phyloP scores from a whole-genome alignment of 768 basidiomycete genomes.

The Pleurotus tuber-regium region DNA sequence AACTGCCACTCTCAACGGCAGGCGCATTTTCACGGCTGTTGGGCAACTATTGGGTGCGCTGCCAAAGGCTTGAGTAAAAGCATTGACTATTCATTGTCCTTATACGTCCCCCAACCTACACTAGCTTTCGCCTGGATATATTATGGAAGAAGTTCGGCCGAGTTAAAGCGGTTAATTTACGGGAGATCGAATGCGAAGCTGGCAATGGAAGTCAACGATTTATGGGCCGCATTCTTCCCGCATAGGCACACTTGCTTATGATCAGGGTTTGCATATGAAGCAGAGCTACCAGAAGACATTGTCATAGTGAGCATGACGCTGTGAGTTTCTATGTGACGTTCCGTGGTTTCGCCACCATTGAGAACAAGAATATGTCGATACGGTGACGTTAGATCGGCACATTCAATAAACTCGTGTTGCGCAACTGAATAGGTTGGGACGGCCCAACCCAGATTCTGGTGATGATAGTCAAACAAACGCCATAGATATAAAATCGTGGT shows the following conservation, averaged over 20 bases:
- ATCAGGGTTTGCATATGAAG: neutral
- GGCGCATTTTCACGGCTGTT: neutral
- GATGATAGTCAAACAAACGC: no score
- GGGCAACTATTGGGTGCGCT: neutral
- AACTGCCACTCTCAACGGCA: neutral
- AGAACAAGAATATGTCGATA: no score
- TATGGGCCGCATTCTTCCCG: constrained; percentile 7
- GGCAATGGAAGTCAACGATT: neutral
- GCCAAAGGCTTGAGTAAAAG: neutral
- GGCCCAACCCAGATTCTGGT: no score
- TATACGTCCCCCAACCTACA: neutral
- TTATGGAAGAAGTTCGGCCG: constrained; percentile 4
- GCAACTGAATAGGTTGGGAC: no score
- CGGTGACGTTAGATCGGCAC: no score
- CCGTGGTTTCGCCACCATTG: no score
- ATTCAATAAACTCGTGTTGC: no score
- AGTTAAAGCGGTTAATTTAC: neutral
- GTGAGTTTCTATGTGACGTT: no score
- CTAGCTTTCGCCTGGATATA: constrained; percentile 5
- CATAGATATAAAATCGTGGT: no score
- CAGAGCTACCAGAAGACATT: no score
- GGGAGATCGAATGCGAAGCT: neutral
- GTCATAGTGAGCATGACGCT: no score
- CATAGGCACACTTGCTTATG: neutral
- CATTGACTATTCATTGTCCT: neutral